A percentile compares a stretch with the other conserved stretches of the same genome.
phyloP scores from a whole-genome alignment of 1,284 basidiomycete genomes.

The Rhizoctonia solani region DNA sequence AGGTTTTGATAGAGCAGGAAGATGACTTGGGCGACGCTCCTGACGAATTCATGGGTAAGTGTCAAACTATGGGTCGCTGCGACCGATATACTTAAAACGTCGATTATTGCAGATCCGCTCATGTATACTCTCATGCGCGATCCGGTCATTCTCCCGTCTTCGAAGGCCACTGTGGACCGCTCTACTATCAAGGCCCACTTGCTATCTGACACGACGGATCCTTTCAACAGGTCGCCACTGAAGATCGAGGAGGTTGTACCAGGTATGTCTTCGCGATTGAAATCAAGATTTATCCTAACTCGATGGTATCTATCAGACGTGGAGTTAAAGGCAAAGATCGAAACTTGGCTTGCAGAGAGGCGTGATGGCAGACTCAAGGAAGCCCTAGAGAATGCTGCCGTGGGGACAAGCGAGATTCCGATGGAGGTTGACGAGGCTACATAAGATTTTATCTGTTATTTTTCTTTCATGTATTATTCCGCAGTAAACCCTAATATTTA shows the following conservation, averaged over 20 bases:
- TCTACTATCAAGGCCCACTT: conserved; percentile 96
- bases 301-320: conserved; percentile 49
- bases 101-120: conserved; percentile 68
- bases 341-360: conserved; percentile 61
- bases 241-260: conserved; percentile 79
- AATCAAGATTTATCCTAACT: not conserved
- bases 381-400: conserved; percentile 9
- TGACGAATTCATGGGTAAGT: conserved; percentile 89
- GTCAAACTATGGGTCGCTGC: conserved; percentile 18
- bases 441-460: not conserved
- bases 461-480: not conserved
- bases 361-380: conserved; percentile 20
- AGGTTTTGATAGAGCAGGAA: conserved; percentile 78
- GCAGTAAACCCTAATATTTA: conserved; percentile 8
- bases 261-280: conserved; percentile 51
- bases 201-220: conserved; percentile 87
- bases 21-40: conserved; percentile 93
- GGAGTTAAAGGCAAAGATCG: conserved; percentile 66
- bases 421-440: conserved; percentile 20
- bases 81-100: too few species aligned
- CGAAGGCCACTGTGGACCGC: conserved; percentile 79
- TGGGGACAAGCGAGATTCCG: conserved; percentile 4
- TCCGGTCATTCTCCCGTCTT: conserved; percentile 90
- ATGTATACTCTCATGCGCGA: conserved; percentile 97
- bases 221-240: conserved; percentile 85